A percentile compares a stretch with the other conserved stretches of the same genome.
Evolutionary conservation across 768 basidiomycete genomes (phyloP).

Genomic region (Tephrocybe sp.): DNA sequence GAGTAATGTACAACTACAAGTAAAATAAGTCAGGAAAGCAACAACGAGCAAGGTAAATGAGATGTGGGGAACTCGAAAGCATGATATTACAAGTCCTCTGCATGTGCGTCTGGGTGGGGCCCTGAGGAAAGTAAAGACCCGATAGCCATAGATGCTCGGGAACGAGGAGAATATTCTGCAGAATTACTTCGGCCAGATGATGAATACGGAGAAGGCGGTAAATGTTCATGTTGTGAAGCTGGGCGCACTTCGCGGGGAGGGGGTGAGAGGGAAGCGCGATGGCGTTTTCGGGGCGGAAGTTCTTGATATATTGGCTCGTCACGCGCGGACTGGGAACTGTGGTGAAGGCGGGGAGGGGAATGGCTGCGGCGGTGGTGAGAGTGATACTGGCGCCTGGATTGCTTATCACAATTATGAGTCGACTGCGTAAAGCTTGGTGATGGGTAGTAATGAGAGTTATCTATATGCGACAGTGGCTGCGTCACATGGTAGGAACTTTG

Average conservation of each 20-base stretch:
- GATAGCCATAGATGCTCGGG: constrained; percentile 78
- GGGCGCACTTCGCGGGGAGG: constrained; percentile 41
- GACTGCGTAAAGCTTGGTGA: constrained; percentile 38
- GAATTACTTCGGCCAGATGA: constrained; percentile 66
- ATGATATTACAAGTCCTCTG: constrained; percentile 28
- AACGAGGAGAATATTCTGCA: constrained; percentile 68
- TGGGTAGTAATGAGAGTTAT: constrained; percentile 38
- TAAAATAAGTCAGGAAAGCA: constrained; percentile 10
- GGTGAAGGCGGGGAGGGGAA: constrained; percentile 30
- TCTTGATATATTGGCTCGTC: constrained; percentile 37
- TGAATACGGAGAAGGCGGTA: constrained; percentile 75
- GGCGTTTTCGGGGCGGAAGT: constrained; percentile 57
- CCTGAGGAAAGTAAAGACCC: constrained; percentile 64
- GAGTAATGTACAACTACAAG: constrained; percentile 14
- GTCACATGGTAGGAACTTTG: constrained; percentile 17
- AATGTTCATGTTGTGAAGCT: constrained; percentile 40
- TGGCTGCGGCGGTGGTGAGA: constrained; percentile 25
- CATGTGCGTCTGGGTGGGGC: constrained; percentile 37
- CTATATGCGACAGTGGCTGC: constrained; percentile 23
- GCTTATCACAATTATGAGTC: constrained; percentile 32
- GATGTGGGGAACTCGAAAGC: background rate
- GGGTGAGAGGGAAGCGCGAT: constrained; percentile 58
- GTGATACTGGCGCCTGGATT: constrained; percentile 32
- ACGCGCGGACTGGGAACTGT: constrained; percentile 30
- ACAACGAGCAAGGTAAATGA: background rate